Base-by-base conservation (phyloP, 768 basidiomycete species). In the Pleurotus tuber-regium region DNA sequence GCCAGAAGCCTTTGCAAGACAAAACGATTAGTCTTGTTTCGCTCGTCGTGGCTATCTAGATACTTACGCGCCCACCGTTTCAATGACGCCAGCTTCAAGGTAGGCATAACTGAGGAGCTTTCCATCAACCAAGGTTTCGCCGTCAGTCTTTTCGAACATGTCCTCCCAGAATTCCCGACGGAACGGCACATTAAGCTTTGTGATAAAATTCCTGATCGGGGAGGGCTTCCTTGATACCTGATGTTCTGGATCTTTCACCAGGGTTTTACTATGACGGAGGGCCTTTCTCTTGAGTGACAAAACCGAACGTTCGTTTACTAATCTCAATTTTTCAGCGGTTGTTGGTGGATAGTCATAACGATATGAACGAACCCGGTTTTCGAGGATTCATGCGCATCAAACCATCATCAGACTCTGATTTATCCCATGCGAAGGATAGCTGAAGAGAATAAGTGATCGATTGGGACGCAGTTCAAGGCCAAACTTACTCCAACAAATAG, bases 361-460 rank as follows among this genome's bases (percentile, higher is more conserved):
- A 16, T n/a, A 31, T 6, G 12, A 28, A 6, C 18, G 41, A 42
- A 80, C 82, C 81, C 54, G 85, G 84, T 63, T 84, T 86, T 19
- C 85, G 78, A 10, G 85, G 85, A 21, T 64, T 68, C 72, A 86
- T 70, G 19, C 83, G 77, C 85, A 87, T 87, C 29, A 87, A 63
- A 23, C 83, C 83, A 58, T 86, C 84, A 26, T 64, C 58, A 0
- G 82, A 82, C 63, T 87, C 84, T 0, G 85, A 82, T 54, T 80
- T 71, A 62, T 87, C 85, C 85, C 85, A 87, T 0, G 85, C 85
- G 52, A 87, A 87, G 1, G 84, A 83, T 11, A 87, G 70, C 81
- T 83, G 53, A 2, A 33, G 29, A 6, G 8, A 16, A 21, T 19
- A 29, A 41, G 10, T 28, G 11, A 19, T 25, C 18, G 30, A 44